Evolutionary conservation across 371 early-diverging fungal species (phyloP).

Genomic region (Apophysomyces variabilis): DNA sequence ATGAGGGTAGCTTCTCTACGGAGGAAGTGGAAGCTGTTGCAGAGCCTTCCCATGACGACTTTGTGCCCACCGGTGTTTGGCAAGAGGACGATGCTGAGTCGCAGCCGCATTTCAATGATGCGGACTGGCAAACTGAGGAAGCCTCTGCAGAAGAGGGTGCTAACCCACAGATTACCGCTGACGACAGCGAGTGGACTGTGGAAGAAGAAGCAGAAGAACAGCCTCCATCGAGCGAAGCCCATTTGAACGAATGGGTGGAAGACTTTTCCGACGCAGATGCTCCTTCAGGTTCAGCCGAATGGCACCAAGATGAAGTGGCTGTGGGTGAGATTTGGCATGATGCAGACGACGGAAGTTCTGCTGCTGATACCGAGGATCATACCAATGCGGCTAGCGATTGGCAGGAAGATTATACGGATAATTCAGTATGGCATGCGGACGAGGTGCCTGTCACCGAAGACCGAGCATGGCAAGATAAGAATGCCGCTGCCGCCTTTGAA

Average conservation of each 20-base stretch:
- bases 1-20: slow-evolving; percentile 14
- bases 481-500: background rate
- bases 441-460: slow-evolving; percentile 7
- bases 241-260: slow-evolving; percentile 5
- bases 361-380: background rate
- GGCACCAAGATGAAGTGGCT: slow-evolving; percentile 1
- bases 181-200: background rate
- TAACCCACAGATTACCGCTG: background rate
- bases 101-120: slow-evolving; percentile 12
- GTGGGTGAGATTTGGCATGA: slow-evolving; percentile 21
- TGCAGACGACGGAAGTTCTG: background rate
- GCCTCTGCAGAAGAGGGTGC: slow-evolving; percentile 10
- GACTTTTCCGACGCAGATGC: background rate
- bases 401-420: background rate
- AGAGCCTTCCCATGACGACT: slow-evolving; percentile 14
- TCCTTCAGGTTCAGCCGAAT: background rate
- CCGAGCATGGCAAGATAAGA: slow-evolving; percentile 16
- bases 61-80: slow-evolving; percentile 1
- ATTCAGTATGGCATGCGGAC: slow-evolving; percentile 16
- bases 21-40: slow-evolving; percentile 23
- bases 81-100: background rate
- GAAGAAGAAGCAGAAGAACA: background rate
- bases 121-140: slow-evolving; percentile 34
- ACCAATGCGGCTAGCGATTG: slow-evolving; percentile 8
- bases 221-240: background rate